Percentiles rank a stretch among this genome's conserved stretches.
phyloP scores from a whole-genome alignment of 2,329 filamentous ascomycete species.

The Berkeleyomyces basicola region DNA sequence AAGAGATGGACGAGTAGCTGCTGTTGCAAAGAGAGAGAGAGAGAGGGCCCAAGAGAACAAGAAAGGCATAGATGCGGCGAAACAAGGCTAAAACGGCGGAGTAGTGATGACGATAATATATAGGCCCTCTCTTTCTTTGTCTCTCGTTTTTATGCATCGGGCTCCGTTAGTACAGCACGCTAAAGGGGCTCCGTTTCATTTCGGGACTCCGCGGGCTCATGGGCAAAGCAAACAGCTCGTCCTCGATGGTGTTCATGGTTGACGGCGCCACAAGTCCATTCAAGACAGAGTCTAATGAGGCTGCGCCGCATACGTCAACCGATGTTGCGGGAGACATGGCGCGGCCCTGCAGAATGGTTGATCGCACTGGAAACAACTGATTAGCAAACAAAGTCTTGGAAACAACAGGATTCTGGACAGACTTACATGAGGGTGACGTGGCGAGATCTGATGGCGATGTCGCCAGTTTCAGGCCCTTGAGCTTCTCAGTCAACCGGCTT shows the following conservation, averaged over 20 bases:
- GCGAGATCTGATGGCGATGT: slow-evolving; percentile 13
- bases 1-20: not conserved
- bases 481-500: slow-evolving; percentile 12
- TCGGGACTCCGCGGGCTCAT: slow-evolving; percentile 77
- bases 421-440: slow-evolving; percentile 10
- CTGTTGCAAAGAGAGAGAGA: not conserved
- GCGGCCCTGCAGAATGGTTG: slow-evolving; percentile 13
- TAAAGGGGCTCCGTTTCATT: slow-evolving; percentile 71
- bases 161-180: slow-evolving; percentile 24
- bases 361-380: slow-evolving; percentile 4
- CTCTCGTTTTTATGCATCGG: not conserved
- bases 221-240: slow-evolving; percentile 74
- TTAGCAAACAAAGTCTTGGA: not conserved
- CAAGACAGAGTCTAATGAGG: slow-evolving; percentile 10
- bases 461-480: slow-evolving; percentile 12
- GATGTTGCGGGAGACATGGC: slow-evolving; percentile 10
- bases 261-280: not conserved
- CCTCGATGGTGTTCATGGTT: slow-evolving; percentile 32
- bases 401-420: not conserved
- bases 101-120: not conserved
- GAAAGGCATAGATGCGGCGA: not conserved
- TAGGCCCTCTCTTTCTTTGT: not conserved
- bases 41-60: not conserved
- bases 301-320: slow-evolving; percentile 5
- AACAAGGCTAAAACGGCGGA: not conserved